Evolutionary conservation across 495 filamentous ascomycete genomes (phyloP).

Genomic region (Niebla homalea): DNA sequence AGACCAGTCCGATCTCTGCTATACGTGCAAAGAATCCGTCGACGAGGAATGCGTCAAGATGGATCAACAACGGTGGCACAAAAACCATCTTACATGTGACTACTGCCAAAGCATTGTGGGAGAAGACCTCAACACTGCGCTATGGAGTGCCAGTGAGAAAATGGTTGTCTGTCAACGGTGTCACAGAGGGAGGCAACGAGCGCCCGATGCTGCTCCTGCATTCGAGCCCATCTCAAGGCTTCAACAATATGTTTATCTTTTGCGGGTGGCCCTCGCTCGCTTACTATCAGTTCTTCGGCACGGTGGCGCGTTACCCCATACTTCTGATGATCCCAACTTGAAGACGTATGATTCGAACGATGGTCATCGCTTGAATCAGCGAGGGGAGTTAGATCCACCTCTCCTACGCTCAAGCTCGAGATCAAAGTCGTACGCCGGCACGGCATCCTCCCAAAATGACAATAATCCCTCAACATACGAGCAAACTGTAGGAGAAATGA

Average conservation of each 20-base stretch:
- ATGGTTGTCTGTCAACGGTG: conserved; percentile 59
- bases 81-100: conserved; percentile 61
- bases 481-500: conserved; percentile 90
- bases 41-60: conserved; percentile 79
- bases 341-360: conserved; percentile 54
- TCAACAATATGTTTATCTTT: conserved; percentile 84
- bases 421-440: conserved; percentile 60
- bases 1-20: conserved; percentile 69
- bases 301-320: conserved; percentile 64
- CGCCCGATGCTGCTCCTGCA: conserved; percentile 35
- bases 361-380: conserved; percentile 37
- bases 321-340: conserved; percentile 61
- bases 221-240: conserved; percentile 64
- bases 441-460: conserved; percentile 46
- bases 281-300: conserved; percentile 74
- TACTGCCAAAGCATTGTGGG: conserved; percentile 64
- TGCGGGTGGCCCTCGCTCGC: conserved; percentile 82
- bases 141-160: conserved; percentile 50
- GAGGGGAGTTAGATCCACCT: conserved; percentile 30
- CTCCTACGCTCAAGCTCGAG: conserved; percentile 51
- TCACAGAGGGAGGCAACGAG: conserved; percentile 31
- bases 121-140: conserved; percentile 45
- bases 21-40: conserved; percentile 67
- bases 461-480: conserved; percentile 63
- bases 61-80: conserved; percentile 69